Conservation (phyloP, 805 yeast genomes). For the Candida khao-thaluensis region DNA sequence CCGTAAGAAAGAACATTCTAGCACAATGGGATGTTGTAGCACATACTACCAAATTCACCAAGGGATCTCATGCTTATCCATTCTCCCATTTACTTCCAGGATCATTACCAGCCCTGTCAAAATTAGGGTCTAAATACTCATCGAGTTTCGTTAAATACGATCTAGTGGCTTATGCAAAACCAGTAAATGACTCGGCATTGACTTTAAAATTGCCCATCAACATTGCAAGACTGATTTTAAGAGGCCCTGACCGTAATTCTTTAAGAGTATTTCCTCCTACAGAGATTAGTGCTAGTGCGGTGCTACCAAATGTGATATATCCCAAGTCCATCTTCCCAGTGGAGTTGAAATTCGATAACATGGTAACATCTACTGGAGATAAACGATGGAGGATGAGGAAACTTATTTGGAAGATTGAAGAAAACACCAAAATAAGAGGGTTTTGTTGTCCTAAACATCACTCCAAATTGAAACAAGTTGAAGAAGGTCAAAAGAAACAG, state of each 20-base stretch:
- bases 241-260: conserved; percentile 84
- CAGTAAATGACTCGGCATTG: conserved; percentile 23
- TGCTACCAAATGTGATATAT: conserved; percentile 82
- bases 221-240: conserved; percentile 70
- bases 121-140: conserved; percentile 54
- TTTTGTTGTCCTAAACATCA: conserved; percentile 59
- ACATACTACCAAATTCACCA: conserved; percentile 53
- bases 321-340: conserved; percentile 85
- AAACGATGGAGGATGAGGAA: conserved; percentile 91
- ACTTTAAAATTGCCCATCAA: conserved; percentile 61
- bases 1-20: conserved; percentile 53
- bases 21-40: conserved; percentile 87
- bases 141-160: conserved; percentile 65
- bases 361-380: conserved; percentile 48
- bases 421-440: conserved; percentile 62
- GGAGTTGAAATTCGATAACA: conserved; percentile 77
- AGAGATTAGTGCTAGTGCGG: conserved; percentile 80
- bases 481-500: conserved; percentile 32
- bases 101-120: conserved; percentile 72
- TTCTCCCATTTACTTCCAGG: conserved; percentile 90
- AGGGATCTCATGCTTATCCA: conserved; percentile 83
- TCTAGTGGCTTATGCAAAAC: conserved; percentile 59
- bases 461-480: conserved; percentile 45
- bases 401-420: conserved; percentile 86
- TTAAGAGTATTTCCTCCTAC: conserved; percentile 95